Evolutionary conservation across 2,329 filamentous ascomycete species (phyloP).

Genomic region (Fusarium chlamydosporum): DNA sequence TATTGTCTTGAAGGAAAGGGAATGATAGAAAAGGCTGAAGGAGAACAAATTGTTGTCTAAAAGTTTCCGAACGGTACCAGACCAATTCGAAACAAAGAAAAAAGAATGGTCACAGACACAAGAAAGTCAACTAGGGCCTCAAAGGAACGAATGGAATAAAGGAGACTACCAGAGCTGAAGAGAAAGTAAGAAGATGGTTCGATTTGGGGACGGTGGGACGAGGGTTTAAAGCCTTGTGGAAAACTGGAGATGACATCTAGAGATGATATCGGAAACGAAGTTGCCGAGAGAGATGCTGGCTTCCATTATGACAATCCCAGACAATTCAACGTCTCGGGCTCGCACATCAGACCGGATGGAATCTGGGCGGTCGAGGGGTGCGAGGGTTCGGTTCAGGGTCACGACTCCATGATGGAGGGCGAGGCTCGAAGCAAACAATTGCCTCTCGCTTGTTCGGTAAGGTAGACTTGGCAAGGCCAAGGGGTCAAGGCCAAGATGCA

Average conservation of each 20-base stretch:
- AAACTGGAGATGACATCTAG: constrained; percentile 51
- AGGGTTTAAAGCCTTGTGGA: constrained; percentile 54
- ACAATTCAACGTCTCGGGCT: constrained; percentile 46
- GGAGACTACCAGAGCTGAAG: constrained; percentile 64
- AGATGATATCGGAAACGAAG: constrained; percentile 41
- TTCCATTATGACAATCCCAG: constrained; percentile 54
- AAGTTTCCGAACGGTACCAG: constrained; percentile 61
- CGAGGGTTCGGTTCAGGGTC: constrained; percentile 39
- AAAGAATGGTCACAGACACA: constrained; percentile 63
- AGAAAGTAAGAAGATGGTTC: constrained; percentile 55
- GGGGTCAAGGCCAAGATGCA: constrained; percentile 19
- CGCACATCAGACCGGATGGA: constrained; percentile 54
- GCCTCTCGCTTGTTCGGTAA: constrained; percentile 11
- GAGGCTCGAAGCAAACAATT: constrained; percentile 25
- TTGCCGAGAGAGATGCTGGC: constrained; percentile 58
- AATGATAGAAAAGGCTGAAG: constrained; percentile 25
- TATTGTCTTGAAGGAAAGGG: constrained; percentile 44
- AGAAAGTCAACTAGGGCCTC: constrained; percentile 48
- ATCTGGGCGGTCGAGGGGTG: constrained; percentile 48
- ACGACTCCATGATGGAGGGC: constrained; percentile 28
- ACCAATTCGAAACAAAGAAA: constrained; percentile 59
- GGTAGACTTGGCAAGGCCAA: constrained; percentile 3
- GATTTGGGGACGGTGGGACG: constrained; percentile 52
- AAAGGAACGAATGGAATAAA: constrained; percentile 64
- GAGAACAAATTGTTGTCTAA: constrained; percentile 37